These are phyloP conservation scores for Saccharomyces pastorianus DNA, from an alignment of 1,139 yeast species.

Conservation along the genomic window DNA sequence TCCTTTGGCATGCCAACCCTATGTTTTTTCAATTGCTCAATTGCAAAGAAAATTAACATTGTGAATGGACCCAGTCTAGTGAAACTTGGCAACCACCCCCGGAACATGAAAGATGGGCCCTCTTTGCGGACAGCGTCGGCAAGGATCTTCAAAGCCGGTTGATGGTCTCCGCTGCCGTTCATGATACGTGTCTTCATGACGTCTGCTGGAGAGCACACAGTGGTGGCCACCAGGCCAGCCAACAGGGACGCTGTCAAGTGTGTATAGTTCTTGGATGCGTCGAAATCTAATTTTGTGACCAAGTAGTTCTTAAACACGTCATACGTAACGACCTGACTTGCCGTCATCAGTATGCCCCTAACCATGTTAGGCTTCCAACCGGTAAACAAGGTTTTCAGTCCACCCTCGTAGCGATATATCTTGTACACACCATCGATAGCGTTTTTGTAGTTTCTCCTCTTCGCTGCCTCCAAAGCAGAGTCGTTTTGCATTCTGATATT, in stretches of 20 bases:
- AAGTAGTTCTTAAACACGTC: constrained; percentile 63
- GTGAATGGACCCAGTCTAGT: constrained; percentile 86
- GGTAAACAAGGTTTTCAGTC: constrained; percentile 48
- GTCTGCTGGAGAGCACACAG: constrained; percentile 88
- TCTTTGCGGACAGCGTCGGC: constrained; percentile 53
- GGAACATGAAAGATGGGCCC: constrained; percentile 71
- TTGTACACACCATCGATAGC: constrained; percentile 68
- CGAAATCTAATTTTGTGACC: constrained; percentile 44
- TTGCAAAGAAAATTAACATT: constrained; percentile 70
- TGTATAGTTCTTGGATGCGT: constrained; percentile 57
- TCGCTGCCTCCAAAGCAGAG: constrained; percentile 53
- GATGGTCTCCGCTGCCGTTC: constrained; percentile 51
- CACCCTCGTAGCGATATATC: constrained; percentile 55
- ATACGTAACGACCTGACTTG: constrained; percentile 83
- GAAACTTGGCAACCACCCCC: constrained; percentile 89
- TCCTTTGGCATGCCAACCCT: constrained; percentile 42
- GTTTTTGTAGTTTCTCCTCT: constrained; percentile 67
- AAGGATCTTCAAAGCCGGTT: constrained; percentile 46
- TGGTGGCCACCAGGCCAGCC: constrained; percentile 83
- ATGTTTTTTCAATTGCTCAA: constrained; percentile 64
- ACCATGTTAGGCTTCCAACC: constrained; percentile 73
- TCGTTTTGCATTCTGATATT: constrained; percentile 92
- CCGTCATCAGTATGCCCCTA: constrained; percentile 83
- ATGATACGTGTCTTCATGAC: constrained; percentile 83
- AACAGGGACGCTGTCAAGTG: constrained; percentile 70